These are phyloP conservation scores for Piedraia hortae DNA, from an alignment of 2,329 filamentous ascomycete genomes.

Conservation along the genomic window DNA sequence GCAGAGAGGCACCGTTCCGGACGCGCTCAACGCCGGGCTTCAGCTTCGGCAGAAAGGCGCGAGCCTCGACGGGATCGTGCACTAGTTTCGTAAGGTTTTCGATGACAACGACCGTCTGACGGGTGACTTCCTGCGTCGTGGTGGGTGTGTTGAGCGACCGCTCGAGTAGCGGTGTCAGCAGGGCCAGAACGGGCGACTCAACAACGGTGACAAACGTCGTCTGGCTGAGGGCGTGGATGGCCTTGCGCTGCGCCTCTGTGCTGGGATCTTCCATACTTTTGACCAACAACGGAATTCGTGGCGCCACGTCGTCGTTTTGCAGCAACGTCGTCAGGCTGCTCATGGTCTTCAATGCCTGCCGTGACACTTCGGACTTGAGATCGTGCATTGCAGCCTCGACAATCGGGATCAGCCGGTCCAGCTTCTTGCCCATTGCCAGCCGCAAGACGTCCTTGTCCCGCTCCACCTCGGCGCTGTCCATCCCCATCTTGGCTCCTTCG, in stretches of 20 bases:
- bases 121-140: constrained; percentile 77
- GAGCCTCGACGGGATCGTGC: constrained; percentile 79
- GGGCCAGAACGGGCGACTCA: constrained; percentile 77
- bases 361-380: constrained; percentile 61
- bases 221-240: constrained; percentile 84
- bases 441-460: constrained; percentile 68
- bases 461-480: constrained; percentile 63
- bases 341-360: constrained; percentile 84
- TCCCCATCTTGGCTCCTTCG: constrained; percentile 68
- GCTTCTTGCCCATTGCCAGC: constrained; percentile 65
- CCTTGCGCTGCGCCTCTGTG: constrained; percentile 66
- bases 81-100: constrained; percentile 97
- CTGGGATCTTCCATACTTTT: constrained; percentile 91
- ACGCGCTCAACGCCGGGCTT: constrained; percentile 82
- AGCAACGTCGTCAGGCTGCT: constrained; percentile 65
- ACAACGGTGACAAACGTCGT: constrained; percentile 97
- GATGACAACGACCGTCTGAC: constrained; percentile 85
- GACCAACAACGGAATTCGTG: constrained; percentile 71
- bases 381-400: constrained; percentile 92
- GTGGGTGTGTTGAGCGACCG: constrained; percentile 74
- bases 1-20: constrained; percentile 63
- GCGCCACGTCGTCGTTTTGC: constrained; percentile 88
- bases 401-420: constrained; percentile 68
- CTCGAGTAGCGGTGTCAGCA: constrained; percentile 83
- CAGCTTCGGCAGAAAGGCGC: constrained; percentile 82